phyloP scores from a whole-genome alignment of 139 green algal species.

The Medakamo hakoo region DNA sequence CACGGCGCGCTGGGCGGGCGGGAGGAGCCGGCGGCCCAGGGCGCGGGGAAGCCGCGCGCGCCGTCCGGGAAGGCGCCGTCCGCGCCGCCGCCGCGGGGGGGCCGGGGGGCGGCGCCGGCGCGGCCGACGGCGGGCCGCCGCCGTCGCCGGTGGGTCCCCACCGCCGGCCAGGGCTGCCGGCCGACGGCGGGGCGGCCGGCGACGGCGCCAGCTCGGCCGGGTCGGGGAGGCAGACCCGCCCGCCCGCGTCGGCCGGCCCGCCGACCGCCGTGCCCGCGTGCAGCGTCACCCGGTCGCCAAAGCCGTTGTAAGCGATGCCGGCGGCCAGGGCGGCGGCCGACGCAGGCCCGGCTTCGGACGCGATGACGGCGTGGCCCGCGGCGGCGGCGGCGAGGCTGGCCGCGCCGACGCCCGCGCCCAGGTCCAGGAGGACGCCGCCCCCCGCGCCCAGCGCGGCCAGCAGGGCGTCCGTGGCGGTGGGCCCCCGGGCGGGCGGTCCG shows the following conservation, averaged over 20 bases:
- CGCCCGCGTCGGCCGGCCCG: too few relatives aligned
- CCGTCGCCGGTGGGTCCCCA: too few relatives aligned
- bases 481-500: constrained; percentile 24
- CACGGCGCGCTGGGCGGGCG: constrained; percentile 2
- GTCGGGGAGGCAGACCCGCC: too few relatives aligned
- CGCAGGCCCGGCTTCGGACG: constrained; percentile 40
- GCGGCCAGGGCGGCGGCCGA: constrained; percentile 34
- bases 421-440: constrained; percentile 40
- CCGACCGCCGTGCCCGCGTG: constrained; percentile 10
- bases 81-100: too few relatives aligned
- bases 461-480: constrained; percentile 55
- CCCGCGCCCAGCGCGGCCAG: constrained; percentile 38
- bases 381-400: constrained; percentile 60
- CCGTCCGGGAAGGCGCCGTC: neutral
- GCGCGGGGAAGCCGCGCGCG: neutral
- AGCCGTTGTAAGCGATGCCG: constrained; percentile 48
- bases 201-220: too few relatives aligned
- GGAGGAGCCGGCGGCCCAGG: neutral
- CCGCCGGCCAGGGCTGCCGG: too few relatives aligned
- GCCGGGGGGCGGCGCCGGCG: too few relatives aligned
- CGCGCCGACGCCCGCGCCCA: constrained; percentile 58
- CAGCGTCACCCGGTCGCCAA: constrained; percentile 25
- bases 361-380: constrained; percentile 41
- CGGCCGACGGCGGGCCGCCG: too few relatives aligned
- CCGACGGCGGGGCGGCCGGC: too few relatives aligned